Conservation (phyloP, 2,329 filamentous ascomycete species). For the Paraphoma chrysanthemicola region DNA sequence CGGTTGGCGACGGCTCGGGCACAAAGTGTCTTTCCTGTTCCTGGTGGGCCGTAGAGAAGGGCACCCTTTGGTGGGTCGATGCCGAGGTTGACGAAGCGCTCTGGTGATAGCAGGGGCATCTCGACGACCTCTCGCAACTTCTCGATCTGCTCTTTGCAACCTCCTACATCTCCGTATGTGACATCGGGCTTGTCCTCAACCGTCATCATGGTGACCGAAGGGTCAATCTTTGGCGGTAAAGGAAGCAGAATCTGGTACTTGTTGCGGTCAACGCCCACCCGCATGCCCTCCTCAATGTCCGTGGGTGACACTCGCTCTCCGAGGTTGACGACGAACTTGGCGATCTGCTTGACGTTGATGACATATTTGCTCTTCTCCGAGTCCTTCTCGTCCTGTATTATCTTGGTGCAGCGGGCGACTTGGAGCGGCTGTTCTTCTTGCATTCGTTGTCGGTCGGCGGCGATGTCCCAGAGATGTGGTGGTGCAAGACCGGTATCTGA, state of each 20-base stretch:
- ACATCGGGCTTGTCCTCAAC: slow-evolving; percentile 99
- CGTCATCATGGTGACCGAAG: slow-evolving; percentile 99
- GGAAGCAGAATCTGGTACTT: slow-evolving; percentile 99
- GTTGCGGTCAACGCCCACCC: slow-evolving; percentile 96
- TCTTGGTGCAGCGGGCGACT: slow-evolving; percentile 98
- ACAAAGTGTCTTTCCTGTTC: slow-evolving; percentile 99
- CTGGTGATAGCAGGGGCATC: slow-evolving; percentile 94
- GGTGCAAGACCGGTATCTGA: slow-evolving; percentile 98
- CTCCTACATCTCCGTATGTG: slow-evolving; percentile 97
- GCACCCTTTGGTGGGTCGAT: slow-evolving; percentile 99
- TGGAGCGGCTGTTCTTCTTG: slow-evolving; percentile 96
- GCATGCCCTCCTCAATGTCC: slow-evolving; percentile 99
- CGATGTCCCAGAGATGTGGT: slow-evolving; percentile 98
- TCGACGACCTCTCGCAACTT: slow-evolving; percentile 98
- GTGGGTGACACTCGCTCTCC: slow-evolving; percentile 96
- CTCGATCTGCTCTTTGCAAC: slow-evolving; percentile 99
- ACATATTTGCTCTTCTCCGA: slow-evolving; percentile 99
- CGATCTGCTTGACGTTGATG: slow-evolving; percentile 99
- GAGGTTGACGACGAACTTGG: slow-evolving; percentile 98
- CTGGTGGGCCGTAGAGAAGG: slow-evolving; percentile 92
- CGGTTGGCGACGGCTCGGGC: slow-evolving; percentile 96
- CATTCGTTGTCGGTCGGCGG: slow-evolving; percentile 98
- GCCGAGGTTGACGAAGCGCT: slow-evolving; percentile 97
- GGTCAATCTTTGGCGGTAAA: slow-evolving; percentile 96
- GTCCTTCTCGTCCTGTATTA: slow-evolving; percentile 96